phyloP scores from a whole-genome alignment of 2,329 filamentous ascomycete genomes.

The Cercospora sp. region DNA sequence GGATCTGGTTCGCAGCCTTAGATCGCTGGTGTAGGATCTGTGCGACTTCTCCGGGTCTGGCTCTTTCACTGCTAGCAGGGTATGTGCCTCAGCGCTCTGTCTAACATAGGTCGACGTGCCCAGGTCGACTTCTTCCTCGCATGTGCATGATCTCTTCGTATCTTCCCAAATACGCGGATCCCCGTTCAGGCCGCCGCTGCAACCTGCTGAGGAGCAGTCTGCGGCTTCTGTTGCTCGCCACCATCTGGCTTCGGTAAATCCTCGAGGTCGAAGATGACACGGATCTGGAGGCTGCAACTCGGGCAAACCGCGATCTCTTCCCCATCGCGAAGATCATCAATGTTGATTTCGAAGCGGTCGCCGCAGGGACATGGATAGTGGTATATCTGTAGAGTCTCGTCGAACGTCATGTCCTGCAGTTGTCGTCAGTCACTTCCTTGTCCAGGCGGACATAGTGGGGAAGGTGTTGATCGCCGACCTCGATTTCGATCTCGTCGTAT shows the following conservation, averaged over 20 bases:
- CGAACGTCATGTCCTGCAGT: conserved; percentile 81
- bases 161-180: not conserved
- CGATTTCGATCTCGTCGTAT: conserved; percentile 98
- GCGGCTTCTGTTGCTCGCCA: conserved; percentile 19
- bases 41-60: not conserved
- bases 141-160: not conserved
- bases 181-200: conserved; percentile 24
- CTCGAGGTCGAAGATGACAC: conserved; percentile 81
- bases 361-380: conserved; percentile 97
- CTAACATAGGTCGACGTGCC: not conserved
- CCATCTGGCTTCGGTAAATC: conserved; percentile 53
- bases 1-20: not conserved
- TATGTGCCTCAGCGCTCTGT: not conserved
- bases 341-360: conserved; percentile 88
- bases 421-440: not conserved
- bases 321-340: conserved; percentile 81
- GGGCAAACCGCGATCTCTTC: conserved; percentile 96
- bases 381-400: conserved; percentile 79
- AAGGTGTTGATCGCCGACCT: conserved; percentile 46
- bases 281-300: conserved; percentile 94
- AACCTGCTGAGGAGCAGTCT: conserved; percentile 13
- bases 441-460: not conserved
- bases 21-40: not conserved
- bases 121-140: not conserved
- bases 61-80: not conserved